Percentiles rank a stretch among this genome's conserved stretches.
Conservation (phyloP, 306 rosid species). For the Quercus mongolica region DNA sequence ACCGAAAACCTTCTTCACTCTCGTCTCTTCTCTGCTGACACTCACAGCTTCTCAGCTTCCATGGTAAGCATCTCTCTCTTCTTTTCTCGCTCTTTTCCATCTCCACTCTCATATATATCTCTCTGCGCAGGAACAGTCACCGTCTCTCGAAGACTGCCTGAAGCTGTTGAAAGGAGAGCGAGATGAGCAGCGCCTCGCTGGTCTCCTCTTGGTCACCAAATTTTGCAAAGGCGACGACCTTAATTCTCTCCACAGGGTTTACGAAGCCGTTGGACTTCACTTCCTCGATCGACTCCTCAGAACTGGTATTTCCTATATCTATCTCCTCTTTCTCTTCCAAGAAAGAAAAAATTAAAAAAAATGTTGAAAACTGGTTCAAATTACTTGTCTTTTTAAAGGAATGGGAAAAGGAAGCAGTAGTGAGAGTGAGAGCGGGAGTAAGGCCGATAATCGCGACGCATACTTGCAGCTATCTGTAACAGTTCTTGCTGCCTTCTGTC, state of each 20-base stretch:
- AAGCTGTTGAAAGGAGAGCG: conserved; percentile 80
- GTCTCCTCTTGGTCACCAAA: conserved; percentile 81
- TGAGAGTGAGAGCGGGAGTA: conserved; percentile 29
- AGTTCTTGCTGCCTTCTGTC: conserved; percentile 79
- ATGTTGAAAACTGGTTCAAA: background rate
- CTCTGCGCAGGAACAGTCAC: conserved; percentile 30
- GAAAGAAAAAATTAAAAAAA: background rate
- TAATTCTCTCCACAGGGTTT: conserved; percentile 59
- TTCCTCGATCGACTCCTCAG: conserved; percentile 78
- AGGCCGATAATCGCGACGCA: conserved; percentile 53
- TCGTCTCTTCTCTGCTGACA: background rate
- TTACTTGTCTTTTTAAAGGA: conserved; percentile 31
- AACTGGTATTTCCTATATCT: conserved; percentile 47
- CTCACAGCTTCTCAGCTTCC: background rate
- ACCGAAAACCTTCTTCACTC: background rate
- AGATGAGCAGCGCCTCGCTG: conserved; percentile 93
- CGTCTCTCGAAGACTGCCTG: conserved; percentile 76
- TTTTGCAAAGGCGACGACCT: conserved; percentile 69
- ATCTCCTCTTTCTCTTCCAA: background rate
- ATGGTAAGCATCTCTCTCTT: background rate
- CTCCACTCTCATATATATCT: background rate
- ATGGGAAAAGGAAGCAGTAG: conserved; percentile 50
- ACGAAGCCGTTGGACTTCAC: conserved; percentile 61
- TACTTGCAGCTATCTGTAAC: conserved; percentile 73
- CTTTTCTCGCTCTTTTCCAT: background rate